A percentile compares a stretch with the other conserved stretches of the same genome.
phyloP scores from a whole-genome alignment of 2,329 filamentous ascomycete genomes.

The Pyricularia sp. region DNA sequence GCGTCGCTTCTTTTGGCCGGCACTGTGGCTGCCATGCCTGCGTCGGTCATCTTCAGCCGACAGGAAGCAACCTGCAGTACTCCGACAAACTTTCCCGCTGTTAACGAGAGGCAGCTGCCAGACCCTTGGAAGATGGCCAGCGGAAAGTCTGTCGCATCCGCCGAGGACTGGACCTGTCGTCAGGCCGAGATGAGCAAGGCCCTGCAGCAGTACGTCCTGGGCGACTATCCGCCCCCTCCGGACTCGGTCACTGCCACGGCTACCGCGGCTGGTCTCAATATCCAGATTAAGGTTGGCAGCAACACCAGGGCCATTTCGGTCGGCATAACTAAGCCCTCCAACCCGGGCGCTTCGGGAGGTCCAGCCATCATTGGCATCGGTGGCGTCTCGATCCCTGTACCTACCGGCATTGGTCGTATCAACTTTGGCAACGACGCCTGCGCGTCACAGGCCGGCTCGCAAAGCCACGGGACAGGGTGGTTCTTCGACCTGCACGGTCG shows the following conservation, averaged over 20 bases:
- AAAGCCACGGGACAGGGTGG: conserved; percentile 40
- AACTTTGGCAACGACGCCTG: conserved; percentile 47
- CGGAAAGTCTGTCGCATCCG: conserved; percentile 28
- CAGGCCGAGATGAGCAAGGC: conserved; percentile 31
- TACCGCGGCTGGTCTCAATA: conserved; percentile 22
- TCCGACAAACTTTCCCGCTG: conserved; percentile 17
- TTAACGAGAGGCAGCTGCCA: conserved; percentile 21
- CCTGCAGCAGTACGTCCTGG: conserved; percentile 36
- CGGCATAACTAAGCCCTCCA: conserved; percentile 26
- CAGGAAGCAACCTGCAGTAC: neutral
- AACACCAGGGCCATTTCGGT: conserved; percentile 29
- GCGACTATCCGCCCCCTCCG: conserved; percentile 31
- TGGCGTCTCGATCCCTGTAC: conserved; percentile 40
- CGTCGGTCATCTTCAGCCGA: conserved; percentile 22
- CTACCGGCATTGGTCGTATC: conserved; percentile 41
- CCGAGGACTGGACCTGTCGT: conserved; percentile 33
- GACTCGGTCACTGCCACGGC: conserved; percentile 30
- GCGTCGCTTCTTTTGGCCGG: conserved; percentile 21
- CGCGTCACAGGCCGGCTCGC: conserved; percentile 31
- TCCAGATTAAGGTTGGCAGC: conserved; percentile 21
- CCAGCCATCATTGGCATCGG: conserved; percentile 46
- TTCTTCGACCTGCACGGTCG: conserved; percentile 49
- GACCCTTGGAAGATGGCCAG: conserved; percentile 36
- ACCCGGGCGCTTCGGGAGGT: conserved; percentile 28
- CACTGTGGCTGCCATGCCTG: conserved; percentile 23